Base-by-base conservation (phyloP, 768 basidiomycete genomes). In the Pisolithus albus region DNA sequence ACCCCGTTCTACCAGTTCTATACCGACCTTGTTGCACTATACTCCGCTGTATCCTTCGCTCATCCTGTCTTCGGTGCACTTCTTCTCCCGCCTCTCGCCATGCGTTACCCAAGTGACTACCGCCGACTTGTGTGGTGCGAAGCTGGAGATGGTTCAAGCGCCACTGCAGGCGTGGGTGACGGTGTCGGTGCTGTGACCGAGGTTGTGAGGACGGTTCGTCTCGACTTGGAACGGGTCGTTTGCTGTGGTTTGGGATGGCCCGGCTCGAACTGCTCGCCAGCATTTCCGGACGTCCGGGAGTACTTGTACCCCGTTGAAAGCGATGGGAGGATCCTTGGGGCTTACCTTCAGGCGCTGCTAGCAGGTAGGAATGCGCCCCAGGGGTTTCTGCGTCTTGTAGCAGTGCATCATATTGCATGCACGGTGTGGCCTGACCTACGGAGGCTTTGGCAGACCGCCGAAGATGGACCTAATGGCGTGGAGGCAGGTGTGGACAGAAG, bases 1-100 rank as follows among this genome's bases (percentile, higher is more conserved):
- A 83, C 83, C 0, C 91, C 93, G 0, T 97, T 97, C 74, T 96
- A 83, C 72, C 92, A 95, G 65, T 91, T 87, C 61, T 98, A 92
- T 70, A 87, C 86, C 13, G 93, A 96, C 67, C 86, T 96, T 62
- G 75, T 95, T 51, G 83, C 80, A 1, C 71, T 97, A n/a, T 98
- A 94, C 68, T 88, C 91, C 60, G 80, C 91, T 4, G 83, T 92
- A 58, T 97, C 94, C 7, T 94, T 94, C 66, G 80, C 84, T 2
- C 82, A 97, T 61, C 75, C 77, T 0, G 66, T 81, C 1, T 98
- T 98, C 61, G 82, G 79, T 11, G 73, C 77, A 2, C 75, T 95
- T 11, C 75, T 96, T 13, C 74, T 94, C 7, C 81, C 88, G 0
- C 86, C 92, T 0, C 74, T 84, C 9, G 76, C 89, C 3, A 85